A percentile compares a stretch with the other conserved stretches of the same genome.
phyloP scores from a whole-genome alignment of 805 yeast genomes.

The Jamesozyma gamospora region DNA sequence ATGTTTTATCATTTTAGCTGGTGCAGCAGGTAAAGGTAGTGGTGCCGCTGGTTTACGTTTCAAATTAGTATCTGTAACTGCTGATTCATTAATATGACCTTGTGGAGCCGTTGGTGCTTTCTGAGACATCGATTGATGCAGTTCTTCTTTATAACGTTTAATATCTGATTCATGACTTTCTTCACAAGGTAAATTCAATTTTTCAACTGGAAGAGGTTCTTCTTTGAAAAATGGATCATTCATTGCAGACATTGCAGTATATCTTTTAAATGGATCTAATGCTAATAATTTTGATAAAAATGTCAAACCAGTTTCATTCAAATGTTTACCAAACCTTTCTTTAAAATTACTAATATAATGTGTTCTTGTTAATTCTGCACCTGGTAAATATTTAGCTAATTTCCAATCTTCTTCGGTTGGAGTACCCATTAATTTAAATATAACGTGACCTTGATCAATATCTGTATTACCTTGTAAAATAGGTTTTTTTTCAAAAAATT shows the following conservation, averaged over 20 bases:
- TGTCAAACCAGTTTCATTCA: slow-evolving; percentile 37
- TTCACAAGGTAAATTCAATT: slow-evolving; percentile 55
- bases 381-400: slow-evolving; percentile 47
- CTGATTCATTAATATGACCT: slow-evolving; percentile 21
- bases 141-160: slow-evolving; percentile 42
- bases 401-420: slow-evolving; percentile 60
- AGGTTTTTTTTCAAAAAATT: slow-evolving; percentile 72
- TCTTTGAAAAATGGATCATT: slow-evolving; percentile 56
- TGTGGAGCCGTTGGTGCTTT: slow-evolving; percentile 28
- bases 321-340: slow-evolving; percentile 35
- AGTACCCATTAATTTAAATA: slow-evolving; percentile 74
- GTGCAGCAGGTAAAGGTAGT: slow-evolving; percentile 1
- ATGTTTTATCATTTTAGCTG: neutral
- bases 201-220: slow-evolving; percentile 56
- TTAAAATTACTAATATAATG: slow-evolving; percentile 35
- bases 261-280: slow-evolving; percentile 62
- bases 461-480: slow-evolving; percentile 80
- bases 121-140: slow-evolving; percentile 26
- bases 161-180: slow-evolving; percentile 87
- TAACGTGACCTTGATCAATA: slow-evolving; percentile 73
- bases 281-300: slow-evolving; percentile 53
- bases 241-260: slow-evolving; percentile 72
- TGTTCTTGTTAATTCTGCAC: slow-evolving; percentile 31
- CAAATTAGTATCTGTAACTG: neutral
- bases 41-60: neutral